Evolutionary conservation across 208 protist genomes (phyloP).

Genomic region (Wallacemonas sp.): DNA sequence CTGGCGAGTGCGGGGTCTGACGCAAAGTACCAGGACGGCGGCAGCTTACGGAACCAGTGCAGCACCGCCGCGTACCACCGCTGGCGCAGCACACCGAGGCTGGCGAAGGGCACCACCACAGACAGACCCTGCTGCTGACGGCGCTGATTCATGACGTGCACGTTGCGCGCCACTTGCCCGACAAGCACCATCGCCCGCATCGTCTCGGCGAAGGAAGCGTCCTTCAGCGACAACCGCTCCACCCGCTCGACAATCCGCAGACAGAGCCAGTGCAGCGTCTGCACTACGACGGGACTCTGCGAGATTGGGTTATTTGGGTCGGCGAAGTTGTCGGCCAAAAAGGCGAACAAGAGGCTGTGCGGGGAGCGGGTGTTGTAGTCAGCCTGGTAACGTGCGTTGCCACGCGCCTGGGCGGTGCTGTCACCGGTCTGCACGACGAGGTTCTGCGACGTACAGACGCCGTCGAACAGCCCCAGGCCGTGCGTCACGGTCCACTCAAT

Average conservation of each 20-base stretch:
- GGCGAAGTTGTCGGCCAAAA: slow-evolving; percentile 67
- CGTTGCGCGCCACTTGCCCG: slow-evolving; percentile 47
- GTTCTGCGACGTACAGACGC: slow-evolving; percentile 39
- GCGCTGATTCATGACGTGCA: slow-evolving; percentile 56
- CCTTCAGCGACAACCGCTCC: slow-evolving; percentile 63
- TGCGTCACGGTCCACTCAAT: slow-evolving; percentile 68
- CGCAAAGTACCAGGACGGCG: slow-evolving; percentile 81
- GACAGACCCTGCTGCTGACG: slow-evolving; percentile 37
- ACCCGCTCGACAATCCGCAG: slow-evolving; percentile 53
- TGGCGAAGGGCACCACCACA: slow-evolving; percentile 51
- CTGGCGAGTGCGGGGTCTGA: slow-evolving; percentile 40
- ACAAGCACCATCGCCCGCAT: slow-evolving; percentile 71
- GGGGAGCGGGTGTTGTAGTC: slow-evolving; percentile 53
- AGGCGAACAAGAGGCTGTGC: slow-evolving; percentile 75
- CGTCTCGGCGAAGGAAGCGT: slow-evolving; percentile 77
- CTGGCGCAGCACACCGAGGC: slow-evolving; percentile 68
- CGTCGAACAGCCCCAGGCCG: slow-evolving; percentile 76
- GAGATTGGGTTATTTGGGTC: slow-evolving; percentile 41
- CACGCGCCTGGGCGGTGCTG: background rate
- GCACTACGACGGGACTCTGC: slow-evolving; percentile 56
- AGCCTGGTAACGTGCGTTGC: slow-evolving; percentile 11
- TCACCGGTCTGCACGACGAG: slow-evolving; percentile 68
- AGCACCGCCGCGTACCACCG: slow-evolving; percentile 72
- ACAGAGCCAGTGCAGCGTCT: slow-evolving; percentile 52
- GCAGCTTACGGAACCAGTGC: slow-evolving; percentile 81